Base-by-base conservation (phyloP, 1,284 basidiomycete genomes). In the Tilletia setariae region DNA sequence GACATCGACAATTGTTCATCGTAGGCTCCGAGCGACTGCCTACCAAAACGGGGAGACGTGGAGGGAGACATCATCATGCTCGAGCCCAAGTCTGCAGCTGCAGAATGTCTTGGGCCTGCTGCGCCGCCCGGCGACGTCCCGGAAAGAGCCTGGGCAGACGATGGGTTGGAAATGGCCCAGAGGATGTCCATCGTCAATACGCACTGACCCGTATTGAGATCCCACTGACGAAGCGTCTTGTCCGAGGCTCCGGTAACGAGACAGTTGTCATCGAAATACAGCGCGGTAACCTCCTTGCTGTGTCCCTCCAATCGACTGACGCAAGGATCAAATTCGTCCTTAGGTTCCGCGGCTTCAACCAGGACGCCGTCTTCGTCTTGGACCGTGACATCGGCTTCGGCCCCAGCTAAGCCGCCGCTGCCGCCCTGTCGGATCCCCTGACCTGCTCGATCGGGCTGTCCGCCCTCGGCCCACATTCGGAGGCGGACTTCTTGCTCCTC, bases 131-230 rank as follows among this genome's bases (percentile, higher is more conserved):
- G 28, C 8, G 19, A 28, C 9, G 35, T 30, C 16, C 62, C 62
- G 21, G 80, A 79, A 9, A 79, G 69, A 85, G 80, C 67, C 83
- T 72, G 87, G 76, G 86, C 82, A n/a, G 86, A 83, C 9, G 90
- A 87, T 1, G 93, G 90, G 84, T 98, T 95, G 19, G 93, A 93
- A 76, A 98, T 97, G 2, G 95, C 95, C 96, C 96, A 99, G 21
- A 99, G 88, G 71, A 99, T 96, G 84, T 99, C 96, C 96, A 99
- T 99, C 13, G 95, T 96, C 85, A 97, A 90, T 64, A 98, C 90
- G 83, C 95, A 98, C 67, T 98, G 95, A 3, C 95, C 95, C 0
- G 95, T 98, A 47, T 89, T 89, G 67, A 98, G 88, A 82, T 98
- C 95, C 96, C 96, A 98, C 83, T 98, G 94, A 1, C 95, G 90